Evolutionary conservation across 2,329 filamentous ascomycete species (phyloP), one percentile per base, ranked within the genome.

Genomic region (Pseudogymnoascus verrucosus): DNA sequence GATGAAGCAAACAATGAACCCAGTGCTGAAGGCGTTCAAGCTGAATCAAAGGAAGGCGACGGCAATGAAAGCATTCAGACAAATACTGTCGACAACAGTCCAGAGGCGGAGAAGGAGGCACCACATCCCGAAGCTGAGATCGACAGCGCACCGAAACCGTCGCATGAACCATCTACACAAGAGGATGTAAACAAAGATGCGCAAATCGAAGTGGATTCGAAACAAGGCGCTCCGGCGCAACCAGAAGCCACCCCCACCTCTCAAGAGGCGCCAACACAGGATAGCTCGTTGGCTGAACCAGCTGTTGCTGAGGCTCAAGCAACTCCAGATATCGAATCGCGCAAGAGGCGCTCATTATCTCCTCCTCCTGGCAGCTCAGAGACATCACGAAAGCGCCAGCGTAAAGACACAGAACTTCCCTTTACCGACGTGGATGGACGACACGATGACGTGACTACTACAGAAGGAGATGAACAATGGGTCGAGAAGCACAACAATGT

Each of bases 331-430:
- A 77, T 78, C 42, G 83, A 84, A 68, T 89, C 88, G 74, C 81
- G 87, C 66, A 90, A 89, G 74, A 84, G 86, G 68, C 81, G 86
- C 68, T 90, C 86, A 47, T 78, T 80, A 63, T 89, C 81, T 64
- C 87, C 87, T 37, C 77, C 82, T 19, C 83, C 83, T 7, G 80
- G 78, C 8, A 75, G 78, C 23, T 79, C 84, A 64, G 80, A 83
- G 12, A 74, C 80, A 59, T 78, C 80, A 51, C 78, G 76, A 61
- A 89, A 89, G 72, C 84, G 82, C 65, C 75, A 79, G 59, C 78
- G 76, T 40, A 71, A 72, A 44, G 65, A 67, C 42, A 39, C 31
- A 19, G 63, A 65, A 21, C 64, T 65, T 12, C 57, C 26, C 11
- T 31, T 42, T 5, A 47, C 57, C 19, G 57, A 62, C 28, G 26